These are phyloP conservation scores for Salix exigua DNA, from an alignment of 345 rosid species.

Conservation along the genomic window DNA sequence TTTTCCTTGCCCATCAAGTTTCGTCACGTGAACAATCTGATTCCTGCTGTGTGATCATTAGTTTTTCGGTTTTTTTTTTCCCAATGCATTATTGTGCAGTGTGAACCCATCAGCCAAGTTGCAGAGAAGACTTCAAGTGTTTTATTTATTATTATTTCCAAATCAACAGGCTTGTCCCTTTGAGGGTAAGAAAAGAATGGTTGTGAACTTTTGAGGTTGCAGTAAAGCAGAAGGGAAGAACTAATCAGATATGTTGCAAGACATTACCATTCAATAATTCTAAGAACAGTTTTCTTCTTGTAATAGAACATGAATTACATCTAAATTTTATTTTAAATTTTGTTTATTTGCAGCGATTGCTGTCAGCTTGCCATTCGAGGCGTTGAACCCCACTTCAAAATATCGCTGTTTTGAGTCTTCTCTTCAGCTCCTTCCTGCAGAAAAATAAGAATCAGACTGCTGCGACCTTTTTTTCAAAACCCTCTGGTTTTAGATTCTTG, in stretches of 20 bases:
- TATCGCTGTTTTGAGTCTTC: constrained; percentile 49
- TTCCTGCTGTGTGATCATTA: background rate
- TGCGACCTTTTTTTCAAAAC: background rate
- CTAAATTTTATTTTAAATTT: background rate
- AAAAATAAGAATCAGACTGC: background rate
- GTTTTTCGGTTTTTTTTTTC: background rate
- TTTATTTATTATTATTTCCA: background rate
- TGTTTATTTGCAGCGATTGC: background rate
- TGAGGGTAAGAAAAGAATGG: background rate
- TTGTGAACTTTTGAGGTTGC: background rate
- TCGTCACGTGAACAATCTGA: background rate
- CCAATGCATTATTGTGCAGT: background rate
- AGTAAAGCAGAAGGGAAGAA: background rate
- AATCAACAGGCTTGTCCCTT: background rate
- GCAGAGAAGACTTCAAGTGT: no score
- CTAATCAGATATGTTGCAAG: background rate
- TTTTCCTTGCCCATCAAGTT: background rate
- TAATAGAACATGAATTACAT: background rate
- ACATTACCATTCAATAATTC: background rate
- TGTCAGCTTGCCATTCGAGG: background rate
- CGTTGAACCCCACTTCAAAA: constrained; percentile 13
- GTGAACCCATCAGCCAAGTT: background rate
- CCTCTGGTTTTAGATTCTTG: background rate
- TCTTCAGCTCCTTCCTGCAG: constrained; percentile 64
- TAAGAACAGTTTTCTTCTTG: background rate